Percentiles rank a stretch among this genome's conserved stretches.
Conservation (phyloP, 176 grass and related monocot genomes). For the Pharus latifolius region DNA sequence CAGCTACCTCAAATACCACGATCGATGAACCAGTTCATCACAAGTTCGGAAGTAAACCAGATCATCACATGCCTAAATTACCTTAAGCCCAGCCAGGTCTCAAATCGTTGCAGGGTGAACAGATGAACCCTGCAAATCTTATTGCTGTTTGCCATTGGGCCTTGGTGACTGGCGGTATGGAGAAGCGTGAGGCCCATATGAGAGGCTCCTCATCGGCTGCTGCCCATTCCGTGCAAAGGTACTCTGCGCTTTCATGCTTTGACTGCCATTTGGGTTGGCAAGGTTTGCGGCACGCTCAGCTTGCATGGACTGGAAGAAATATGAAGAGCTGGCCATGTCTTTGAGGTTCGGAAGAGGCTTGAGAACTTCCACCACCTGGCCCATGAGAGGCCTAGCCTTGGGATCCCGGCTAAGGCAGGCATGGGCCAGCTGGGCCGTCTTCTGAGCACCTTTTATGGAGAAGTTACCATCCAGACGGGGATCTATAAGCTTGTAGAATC, state of each 20-base stretch:
- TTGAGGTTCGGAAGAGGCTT: constrained; percentile 86
- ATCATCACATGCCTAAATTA: too few species aligned
- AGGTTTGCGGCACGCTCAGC: constrained; percentile 47
- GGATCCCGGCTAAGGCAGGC: constrained; percentile 66
- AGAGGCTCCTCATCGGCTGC: constrained; percentile 80
- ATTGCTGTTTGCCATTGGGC: constrained; percentile 40
- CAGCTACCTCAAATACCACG: neutral
- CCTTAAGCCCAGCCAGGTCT: neutral
- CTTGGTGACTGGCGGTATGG: constrained; percentile 75
- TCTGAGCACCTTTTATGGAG: constrained; percentile 68
- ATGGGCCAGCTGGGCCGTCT: constrained; percentile 53
- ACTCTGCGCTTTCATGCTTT: constrained; percentile 60
- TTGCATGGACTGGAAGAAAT: constrained; percentile 90
- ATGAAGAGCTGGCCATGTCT: constrained; percentile 74
- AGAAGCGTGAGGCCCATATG: constrained; percentile 66
- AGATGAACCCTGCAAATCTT: neutral
- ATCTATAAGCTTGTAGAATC: constrained; percentile 74
- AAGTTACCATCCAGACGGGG: constrained; percentile 63
- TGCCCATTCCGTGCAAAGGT: constrained; percentile 51
- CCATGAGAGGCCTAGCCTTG: constrained; percentile 78
- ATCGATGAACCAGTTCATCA: too few species aligned
- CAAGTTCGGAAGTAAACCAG: too few species aligned
- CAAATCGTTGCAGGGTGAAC: neutral
- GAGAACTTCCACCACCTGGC: constrained; percentile 88
- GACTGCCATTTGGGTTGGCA: constrained; percentile 26